Percentiles rank a stretch among this genome's conserved stretches.
Conservation (phyloP, 1,139 yeast genomes). For the Geotrichum cucujoidarum region DNA sequence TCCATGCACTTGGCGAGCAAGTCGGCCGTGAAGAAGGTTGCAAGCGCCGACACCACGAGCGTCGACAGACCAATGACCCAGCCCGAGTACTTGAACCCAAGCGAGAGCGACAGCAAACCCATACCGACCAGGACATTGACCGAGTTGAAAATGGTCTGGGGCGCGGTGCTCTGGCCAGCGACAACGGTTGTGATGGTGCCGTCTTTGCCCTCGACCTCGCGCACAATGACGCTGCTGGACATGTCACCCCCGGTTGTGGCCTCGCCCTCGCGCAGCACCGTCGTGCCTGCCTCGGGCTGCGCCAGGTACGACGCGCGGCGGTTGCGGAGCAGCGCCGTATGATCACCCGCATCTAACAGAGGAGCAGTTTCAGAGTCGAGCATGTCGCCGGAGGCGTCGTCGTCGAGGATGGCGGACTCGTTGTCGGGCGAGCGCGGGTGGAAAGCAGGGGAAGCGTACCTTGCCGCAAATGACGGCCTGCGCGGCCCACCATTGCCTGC, state of each 20-base stretch:
- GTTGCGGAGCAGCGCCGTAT: not conserved
- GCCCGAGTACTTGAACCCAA: conserved; percentile 75
- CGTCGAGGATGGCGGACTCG: conserved; percentile 36
- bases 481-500: not conserved
- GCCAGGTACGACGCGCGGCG: conserved; percentile 25
- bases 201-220: conserved; percentile 63
- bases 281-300: conserved; percentile 24
- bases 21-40: conserved; percentile 68
- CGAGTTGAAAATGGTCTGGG: conserved; percentile 84
- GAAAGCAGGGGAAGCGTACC: not conserved
- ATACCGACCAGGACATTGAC: conserved; percentile 82
- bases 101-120: conserved; percentile 77
- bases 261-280: conserved; percentile 28
- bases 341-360: not conserved
- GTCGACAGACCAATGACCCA: conserved; percentile 63
- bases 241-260: conserved; percentile 40
- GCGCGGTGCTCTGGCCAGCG: conserved; percentile 79
- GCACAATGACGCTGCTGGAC: conserved; percentile 52
- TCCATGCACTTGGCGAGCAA: conserved; percentile 61
- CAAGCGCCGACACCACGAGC: conserved; percentile 51
- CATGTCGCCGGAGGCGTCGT: conserved; percentile 24
- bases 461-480: conserved; percentile 9
- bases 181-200: conserved; percentile 69
- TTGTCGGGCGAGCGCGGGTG: not conserved
- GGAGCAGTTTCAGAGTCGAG: not conserved